Conservation (phyloP, 305 asterid genomes). For the Lippia alba region DNA sequence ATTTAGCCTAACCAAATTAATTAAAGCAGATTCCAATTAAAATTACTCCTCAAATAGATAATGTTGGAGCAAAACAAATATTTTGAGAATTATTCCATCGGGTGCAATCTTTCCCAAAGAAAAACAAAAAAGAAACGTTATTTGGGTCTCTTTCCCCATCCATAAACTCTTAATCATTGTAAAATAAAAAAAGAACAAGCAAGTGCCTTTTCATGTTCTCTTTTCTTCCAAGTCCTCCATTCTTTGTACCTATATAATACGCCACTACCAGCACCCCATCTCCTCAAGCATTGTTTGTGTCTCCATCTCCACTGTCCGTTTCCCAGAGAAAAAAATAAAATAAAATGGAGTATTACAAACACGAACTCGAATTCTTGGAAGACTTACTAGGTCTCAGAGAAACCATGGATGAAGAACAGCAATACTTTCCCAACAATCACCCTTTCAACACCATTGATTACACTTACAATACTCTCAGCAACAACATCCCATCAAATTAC, state of each 20-base stretch:
- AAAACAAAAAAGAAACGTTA: too few relatives aligned
- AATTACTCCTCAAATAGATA: too few relatives aligned
- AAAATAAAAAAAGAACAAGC: too few relatives aligned
- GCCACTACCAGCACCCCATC: constrained; percentile 21
- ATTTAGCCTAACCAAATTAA: too few relatives aligned
- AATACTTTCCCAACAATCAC: constrained; percentile 8
- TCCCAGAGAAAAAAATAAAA: constrained; percentile 35
- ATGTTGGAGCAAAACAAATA: too few relatives aligned
- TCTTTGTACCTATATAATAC: constrained; percentile 20
- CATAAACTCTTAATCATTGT: too few relatives aligned
- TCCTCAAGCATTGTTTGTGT: constrained; percentile 29
- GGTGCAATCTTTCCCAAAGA: too few relatives aligned
- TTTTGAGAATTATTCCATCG: too few relatives aligned
- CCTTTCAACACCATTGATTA: constrained; percentile 29
- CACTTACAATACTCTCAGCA: background rate
- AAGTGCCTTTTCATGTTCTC: too few relatives aligned
- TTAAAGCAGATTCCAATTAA: too few relatives aligned
- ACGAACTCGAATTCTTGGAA: constrained; percentile 48
- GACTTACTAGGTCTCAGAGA: constrained; percentile 50
- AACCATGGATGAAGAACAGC: constrained; percentile 3
- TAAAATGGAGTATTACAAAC: constrained; percentile 37
- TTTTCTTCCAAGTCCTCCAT: background rate
- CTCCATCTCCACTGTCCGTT: background rate
- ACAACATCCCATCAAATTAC: constrained; percentile 6
- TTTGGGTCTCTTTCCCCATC: too few relatives aligned